Evolutionary conservation across 345 rosid species (phyloP).

Genomic region (Salix udensis): DNA sequence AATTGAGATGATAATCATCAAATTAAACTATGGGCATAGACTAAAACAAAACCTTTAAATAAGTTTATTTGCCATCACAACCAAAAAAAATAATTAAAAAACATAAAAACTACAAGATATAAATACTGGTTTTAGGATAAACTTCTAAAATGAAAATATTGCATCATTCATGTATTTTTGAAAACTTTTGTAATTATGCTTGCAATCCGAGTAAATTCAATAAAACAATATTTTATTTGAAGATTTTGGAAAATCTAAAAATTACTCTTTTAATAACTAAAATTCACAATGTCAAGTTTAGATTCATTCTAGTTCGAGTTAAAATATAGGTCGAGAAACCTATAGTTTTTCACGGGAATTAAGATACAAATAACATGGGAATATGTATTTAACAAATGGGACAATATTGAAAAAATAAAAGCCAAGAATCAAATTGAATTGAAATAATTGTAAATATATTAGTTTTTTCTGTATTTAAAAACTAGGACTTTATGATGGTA

Average conservation of each 20-base stretch:
- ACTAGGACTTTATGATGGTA: background rate
- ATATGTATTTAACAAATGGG: background rate
- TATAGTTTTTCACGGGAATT: background rate
- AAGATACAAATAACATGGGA: background rate
- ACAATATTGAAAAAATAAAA: background rate
- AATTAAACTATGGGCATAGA: accelerated
- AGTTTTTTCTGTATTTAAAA: background rate
- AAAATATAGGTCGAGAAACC: background rate
- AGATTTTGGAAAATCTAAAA: background rate
- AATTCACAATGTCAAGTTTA: background rate
- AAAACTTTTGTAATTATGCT: background rate
- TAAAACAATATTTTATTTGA: background rate
- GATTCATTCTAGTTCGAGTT: background rate
- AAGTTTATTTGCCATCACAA: no score
- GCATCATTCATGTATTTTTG: background rate
- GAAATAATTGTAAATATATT: background rate
- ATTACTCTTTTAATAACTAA: background rate
- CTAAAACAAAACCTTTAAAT: no score
- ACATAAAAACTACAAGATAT: background rate
- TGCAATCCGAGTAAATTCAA: background rate
- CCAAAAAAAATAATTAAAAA: background rate
- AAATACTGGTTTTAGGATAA: background rate
- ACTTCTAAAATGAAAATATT: background rate
- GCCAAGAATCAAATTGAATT: background rate
- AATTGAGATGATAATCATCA: accelerated